Conservation (phyloP, 108 stramenopile genomes). For the Pseudonitzschia delicatissima region DNA sequence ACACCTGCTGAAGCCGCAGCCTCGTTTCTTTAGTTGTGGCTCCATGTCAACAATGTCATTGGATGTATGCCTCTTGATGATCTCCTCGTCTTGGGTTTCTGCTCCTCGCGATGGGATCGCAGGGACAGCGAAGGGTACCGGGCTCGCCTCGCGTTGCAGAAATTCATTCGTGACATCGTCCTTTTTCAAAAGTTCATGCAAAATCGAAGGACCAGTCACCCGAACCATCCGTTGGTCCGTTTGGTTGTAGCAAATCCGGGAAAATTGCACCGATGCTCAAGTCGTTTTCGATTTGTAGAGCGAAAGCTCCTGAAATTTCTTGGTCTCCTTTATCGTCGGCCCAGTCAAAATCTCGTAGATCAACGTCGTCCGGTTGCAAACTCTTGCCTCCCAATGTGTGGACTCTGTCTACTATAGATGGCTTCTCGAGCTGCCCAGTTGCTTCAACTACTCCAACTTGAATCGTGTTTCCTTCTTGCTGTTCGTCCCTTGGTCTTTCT, state of each 20-base stretch:
- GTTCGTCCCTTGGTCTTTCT: constrained; percentile 70
- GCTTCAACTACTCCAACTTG: too few species aligned
- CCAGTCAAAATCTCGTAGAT: too few species aligned
- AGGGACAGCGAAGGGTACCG: neutral
- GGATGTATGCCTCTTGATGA: constrained; percentile 80
- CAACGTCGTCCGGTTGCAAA: too few species aligned
- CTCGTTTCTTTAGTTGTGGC: constrained; percentile 63
- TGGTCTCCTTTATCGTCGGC: too few species aligned
- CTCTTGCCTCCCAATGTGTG: too few species aligned
- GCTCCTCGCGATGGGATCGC: neutral
- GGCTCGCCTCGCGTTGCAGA: constrained; percentile 5
- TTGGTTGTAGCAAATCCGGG: too few species aligned
- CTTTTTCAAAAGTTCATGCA: neutral
- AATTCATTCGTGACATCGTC: neutral
- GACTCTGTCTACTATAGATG: too few species aligned
- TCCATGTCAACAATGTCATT: constrained; percentile 70
- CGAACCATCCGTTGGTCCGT: constrained; percentile 13
- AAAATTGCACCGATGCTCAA: too few species aligned
- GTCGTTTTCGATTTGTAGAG: too few species aligned
- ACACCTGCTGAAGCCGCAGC: constrained; percentile 72
- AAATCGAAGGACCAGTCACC: constrained; percentile 30
- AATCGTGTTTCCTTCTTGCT: constrained; percentile 59
- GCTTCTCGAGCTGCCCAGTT: too few species aligned
- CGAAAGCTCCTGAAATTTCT: too few species aligned
- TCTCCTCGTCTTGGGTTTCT: constrained; percentile 44